phyloP scores from a whole-genome alignment of 2,329 filamentous ascomycete genomes.

The Xylariaceae sp. region DNA sequence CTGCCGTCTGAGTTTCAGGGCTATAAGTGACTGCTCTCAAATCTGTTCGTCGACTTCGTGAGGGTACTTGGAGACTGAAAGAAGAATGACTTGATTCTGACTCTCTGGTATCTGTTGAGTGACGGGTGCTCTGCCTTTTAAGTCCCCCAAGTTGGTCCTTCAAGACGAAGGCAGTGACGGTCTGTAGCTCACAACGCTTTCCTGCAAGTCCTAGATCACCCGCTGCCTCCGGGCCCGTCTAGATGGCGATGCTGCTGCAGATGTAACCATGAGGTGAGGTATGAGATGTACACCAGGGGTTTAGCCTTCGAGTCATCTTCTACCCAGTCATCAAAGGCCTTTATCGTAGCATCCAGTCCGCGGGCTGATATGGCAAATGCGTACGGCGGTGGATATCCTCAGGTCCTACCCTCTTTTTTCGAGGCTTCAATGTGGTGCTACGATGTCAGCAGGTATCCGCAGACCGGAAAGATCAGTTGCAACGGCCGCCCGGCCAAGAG shows the following conservation, averaged over 20 bases:
- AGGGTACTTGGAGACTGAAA: not conserved
- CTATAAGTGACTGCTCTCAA: not conserved
- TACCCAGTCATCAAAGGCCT: conserved; percentile 11
- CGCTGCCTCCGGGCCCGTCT: conserved; percentile 11
- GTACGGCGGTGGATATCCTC: conserved; percentile 17
- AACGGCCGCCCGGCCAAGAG: conserved; percentile 15
- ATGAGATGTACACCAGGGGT: conserved; percentile 12
- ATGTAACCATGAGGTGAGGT: conserved; percentile 19
- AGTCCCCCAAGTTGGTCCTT: conserved; percentile 4
- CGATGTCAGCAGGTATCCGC: conserved; percentile 24
- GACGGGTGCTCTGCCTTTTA: not conserved
- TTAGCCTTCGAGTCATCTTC: conserved; percentile 3
- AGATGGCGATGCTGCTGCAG: conserved; percentile 10
- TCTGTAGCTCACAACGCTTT: conserved; percentile 4
- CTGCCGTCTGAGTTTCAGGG: not conserved
- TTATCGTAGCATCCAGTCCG: conserved; percentile 13
- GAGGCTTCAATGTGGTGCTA: conserved; percentile 17
- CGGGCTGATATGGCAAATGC: conserved; percentile 14
- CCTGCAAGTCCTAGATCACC: conserved; percentile 18
- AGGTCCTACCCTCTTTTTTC: conserved; percentile 18
- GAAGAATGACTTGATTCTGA: conserved; percentile 9
- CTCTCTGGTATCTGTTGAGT: conserved; percentile 10
- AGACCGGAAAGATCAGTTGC: conserved; percentile 15
- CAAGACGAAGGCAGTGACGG: conserved; percentile 5
- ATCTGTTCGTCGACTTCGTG: not conserved